Evolutionary conservation across 306 rosid species (phyloP).

Genomic region (Cercis canadensis): DNA sequence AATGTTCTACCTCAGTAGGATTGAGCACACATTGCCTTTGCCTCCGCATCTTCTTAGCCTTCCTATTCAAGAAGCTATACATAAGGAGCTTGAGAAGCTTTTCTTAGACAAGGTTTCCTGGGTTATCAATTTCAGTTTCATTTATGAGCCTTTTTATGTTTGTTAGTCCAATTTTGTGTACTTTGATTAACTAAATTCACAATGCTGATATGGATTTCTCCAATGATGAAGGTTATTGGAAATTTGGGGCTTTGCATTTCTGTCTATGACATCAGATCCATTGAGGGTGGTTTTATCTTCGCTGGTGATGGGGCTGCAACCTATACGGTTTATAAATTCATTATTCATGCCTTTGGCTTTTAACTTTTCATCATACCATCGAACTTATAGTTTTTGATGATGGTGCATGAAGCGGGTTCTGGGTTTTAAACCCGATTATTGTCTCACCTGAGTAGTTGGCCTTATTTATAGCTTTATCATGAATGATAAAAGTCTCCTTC

Average conservation of each 20-base stretch:
- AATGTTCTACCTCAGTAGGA: slow-evolving; percentile 86
- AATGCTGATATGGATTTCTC: slow-evolving; percentile 34
- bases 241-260: slow-evolving; percentile 84
- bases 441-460: slow-evolving; percentile 15
- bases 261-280: slow-evolving; percentile 70
- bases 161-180: neutral
- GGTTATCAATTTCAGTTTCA: slow-evolving; percentile 26
- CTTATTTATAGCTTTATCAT: neutral
- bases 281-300: slow-evolving; percentile 73
- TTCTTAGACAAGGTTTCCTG: slow-evolving; percentile 73
- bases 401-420: slow-evolving; percentile 12
- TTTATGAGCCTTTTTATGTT: neutral
- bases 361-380: neutral
- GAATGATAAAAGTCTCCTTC: slow-evolving; percentile 7
- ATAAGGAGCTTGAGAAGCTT: slow-evolving; percentile 73
- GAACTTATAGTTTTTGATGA: neutral
- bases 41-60: slow-evolving; percentile 68
- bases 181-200: slow-evolving; percentile 18
- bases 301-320: slow-evolving; percentile 82
- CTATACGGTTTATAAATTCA: slow-evolving; percentile 53
- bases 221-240: slow-evolving; percentile 65
- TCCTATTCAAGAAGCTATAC: slow-evolving; percentile 68
- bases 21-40: slow-evolving; percentile 72
- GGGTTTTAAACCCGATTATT: neutral
- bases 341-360: slow-evolving; percentile 26